phyloP scores from a whole-genome alignment of 345 rosid genomes.

The Eucalyptus polybractea region DNA sequence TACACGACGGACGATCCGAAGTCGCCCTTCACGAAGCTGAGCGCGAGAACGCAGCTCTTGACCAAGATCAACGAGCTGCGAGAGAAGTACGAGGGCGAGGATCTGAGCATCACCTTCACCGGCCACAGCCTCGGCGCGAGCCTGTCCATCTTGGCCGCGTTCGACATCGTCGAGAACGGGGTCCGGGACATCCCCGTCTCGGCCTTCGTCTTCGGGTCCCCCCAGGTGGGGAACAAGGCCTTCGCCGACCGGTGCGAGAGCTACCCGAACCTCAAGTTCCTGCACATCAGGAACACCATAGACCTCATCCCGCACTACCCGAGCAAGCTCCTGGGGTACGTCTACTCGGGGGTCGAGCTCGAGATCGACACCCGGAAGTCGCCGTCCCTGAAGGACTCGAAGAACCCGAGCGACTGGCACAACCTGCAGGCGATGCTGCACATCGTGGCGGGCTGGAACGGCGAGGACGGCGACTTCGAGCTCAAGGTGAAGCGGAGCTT shows the following conservation, averaged over 20 bases:
- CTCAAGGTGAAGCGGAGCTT: conserved; percentile 68
- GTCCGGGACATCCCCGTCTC: conserved; percentile 42
- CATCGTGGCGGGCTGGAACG: conserved; percentile 77
- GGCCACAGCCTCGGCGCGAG: conserved; percentile 92
- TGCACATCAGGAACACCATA: conserved; percentile 54
- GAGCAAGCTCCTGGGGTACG: conserved; percentile 45
- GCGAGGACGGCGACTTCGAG: conserved; percentile 45
- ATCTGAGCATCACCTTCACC: conserved; percentile 40
- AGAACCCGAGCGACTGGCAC: conserved; percentile 78
- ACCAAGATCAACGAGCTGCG: conserved; percentile 36
- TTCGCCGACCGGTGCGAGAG: conserved; percentile 26
- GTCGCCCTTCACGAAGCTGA: conserved; percentile 51
- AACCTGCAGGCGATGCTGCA: conserved; percentile 85
- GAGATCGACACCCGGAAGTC: conserved; percentile 72
- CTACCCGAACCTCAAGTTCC: conserved; percentile 36
- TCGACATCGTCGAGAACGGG: conserved; percentile 63
- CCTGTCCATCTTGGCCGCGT: conserved; percentile 49
- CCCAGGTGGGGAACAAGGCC: conserved; percentile 65
- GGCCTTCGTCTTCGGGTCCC: conserved; percentile 69
- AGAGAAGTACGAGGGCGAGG: conserved; percentile 35
- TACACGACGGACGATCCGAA: conserved; percentile 48
- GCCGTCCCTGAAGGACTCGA: conserved; percentile 49
- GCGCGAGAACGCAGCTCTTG: conserved; percentile 45
- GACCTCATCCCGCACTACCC: conserved; percentile 77
- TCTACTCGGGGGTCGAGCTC: conserved; percentile 23